Evolutionary conservation across 768 basidiomycete species (phyloP).

Genomic region (Flagelloscypha sp.): DNA sequence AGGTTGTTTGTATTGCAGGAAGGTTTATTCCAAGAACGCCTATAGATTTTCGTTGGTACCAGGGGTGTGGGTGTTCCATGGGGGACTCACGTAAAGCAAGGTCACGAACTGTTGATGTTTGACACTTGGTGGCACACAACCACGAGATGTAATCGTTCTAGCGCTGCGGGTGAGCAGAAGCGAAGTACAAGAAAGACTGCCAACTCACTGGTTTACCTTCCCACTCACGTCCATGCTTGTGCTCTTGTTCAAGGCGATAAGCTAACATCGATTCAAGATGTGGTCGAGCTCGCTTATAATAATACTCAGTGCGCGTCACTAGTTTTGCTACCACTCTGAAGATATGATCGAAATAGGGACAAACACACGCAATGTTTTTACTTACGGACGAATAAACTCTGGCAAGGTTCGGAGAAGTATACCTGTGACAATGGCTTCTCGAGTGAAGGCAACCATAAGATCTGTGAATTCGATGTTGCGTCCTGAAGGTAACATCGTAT

Average conservation of each 20-base stretch:
- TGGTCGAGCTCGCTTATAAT: neutral
- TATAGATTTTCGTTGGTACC: constrained; percentile 4
- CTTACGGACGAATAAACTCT: constrained; percentile 8
- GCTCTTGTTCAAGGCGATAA: constrained; percentile 8
- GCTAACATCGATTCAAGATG: constrained; percentile 7
- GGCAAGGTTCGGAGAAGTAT: constrained; percentile 4
- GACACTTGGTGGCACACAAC: constrained; percentile 18
- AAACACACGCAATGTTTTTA: neutral
- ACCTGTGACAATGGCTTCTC: no score
- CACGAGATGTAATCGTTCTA: constrained; percentile 30
- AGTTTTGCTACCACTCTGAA: constrained; percentile 5
- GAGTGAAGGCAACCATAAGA: no score
- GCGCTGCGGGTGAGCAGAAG: constrained; percentile 6
- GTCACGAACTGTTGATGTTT: no score
- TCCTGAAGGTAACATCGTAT: no score
- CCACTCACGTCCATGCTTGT: constrained; percentile 10
- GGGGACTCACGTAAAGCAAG: no score
- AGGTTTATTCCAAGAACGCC: constrained; percentile 19
- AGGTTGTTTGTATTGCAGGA: constrained; percentile 11
- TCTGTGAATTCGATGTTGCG: no score
- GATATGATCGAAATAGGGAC: neutral
- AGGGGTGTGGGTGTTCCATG: no score
- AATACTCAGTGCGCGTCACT: constrained; percentile 5
- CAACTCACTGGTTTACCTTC: constrained; percentile 8
- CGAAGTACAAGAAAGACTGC: neutral